phyloP scores from a whole-genome alignment of 192 early-diverging fungal genomes.

The Coemansia guatemalensis region DNA sequence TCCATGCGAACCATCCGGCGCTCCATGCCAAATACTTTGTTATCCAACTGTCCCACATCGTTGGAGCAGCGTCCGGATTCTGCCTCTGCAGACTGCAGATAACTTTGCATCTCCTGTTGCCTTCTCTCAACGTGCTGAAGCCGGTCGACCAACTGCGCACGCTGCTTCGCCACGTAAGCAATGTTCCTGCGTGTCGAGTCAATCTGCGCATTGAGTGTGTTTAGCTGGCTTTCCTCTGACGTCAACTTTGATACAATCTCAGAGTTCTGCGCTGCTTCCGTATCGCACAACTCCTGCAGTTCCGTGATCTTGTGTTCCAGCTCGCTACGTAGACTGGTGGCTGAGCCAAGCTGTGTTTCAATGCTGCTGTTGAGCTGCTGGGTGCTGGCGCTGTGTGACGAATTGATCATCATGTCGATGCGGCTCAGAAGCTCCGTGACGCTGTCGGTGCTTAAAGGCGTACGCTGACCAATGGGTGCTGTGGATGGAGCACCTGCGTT shows the following conservation, averaged over 20 bases:
- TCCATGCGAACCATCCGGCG: constrained; percentile 19
- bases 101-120: constrained; percentile 10
- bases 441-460: constrained; percentile 30
- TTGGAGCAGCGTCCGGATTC: constrained; percentile 6
- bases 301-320: constrained; percentile 21
- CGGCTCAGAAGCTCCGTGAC: constrained; percentile 35
- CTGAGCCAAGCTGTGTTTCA: constrained; percentile 5
- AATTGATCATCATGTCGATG: constrained; percentile 22
- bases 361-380: constrained; percentile 1
- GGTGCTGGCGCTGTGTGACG: constrained; percentile 5
- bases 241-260: constrained; percentile 12
- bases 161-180: constrained; percentile 36
- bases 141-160: constrained; percentile 29
- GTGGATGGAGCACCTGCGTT: neutral
- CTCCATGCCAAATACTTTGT: constrained; percentile 38
- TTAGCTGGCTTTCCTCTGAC: constrained; percentile 24
- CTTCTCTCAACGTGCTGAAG: constrained; percentile 20
- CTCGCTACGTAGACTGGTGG: constrained; percentile 14
- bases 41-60: constrained; percentile 23
- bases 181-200: constrained; percentile 23
- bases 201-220: constrained; percentile 17
- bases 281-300: constrained; percentile 18
- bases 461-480: neutral
- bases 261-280: constrained; percentile 19
- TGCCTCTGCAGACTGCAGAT: constrained; percentile 7